Evolutionary conservation across 495 filamentous ascomycete genomes (phyloP).

Genomic region (Coniosporium apollinis): DNA sequence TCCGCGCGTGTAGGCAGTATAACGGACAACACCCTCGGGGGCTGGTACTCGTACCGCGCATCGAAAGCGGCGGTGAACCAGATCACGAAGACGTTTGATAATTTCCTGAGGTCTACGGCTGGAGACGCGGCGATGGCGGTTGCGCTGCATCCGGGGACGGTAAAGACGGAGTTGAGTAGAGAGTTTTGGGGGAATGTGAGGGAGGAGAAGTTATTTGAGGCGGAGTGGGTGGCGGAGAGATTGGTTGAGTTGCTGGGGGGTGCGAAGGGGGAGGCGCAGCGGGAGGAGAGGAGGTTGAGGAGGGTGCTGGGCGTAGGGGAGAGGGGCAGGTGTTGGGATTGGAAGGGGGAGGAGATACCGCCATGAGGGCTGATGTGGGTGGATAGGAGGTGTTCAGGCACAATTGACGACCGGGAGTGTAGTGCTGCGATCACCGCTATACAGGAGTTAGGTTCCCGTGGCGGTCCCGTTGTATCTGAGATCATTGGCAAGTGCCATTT

Average conservation of each 20-base stretch:
- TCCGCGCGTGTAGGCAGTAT: constrained; percentile 63
- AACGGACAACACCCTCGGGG: constrained; percentile 32
- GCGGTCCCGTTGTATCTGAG: no score
- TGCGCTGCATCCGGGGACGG: constrained; percentile 68
- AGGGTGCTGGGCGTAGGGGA: constrained; percentile 28
- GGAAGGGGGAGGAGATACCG: constrained; percentile 50
- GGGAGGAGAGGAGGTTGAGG: constrained; percentile 31
- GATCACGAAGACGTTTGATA: constrained; percentile 54
- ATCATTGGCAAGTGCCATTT: no score
- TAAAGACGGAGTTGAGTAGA: constrained; percentile 54
- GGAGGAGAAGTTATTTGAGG: constrained; percentile 43
- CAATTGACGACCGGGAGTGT: no score
- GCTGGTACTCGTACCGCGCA: constrained; percentile 27
- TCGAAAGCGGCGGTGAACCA: constrained; percentile 43
- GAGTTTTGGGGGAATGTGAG: constrained; percentile 50
- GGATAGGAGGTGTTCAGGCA: neutral
- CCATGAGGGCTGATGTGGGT: constrained; percentile 29
- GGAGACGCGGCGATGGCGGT: constrained; percentile 46
- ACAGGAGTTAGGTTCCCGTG: no score
- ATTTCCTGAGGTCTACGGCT: constrained; percentile 37
- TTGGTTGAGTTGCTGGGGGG: constrained; percentile 37
- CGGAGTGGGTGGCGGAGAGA: constrained; percentile 41
- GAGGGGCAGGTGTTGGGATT: constrained; percentile 62
- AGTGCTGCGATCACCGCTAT: no score
- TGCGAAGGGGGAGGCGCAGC: no score